phyloP scores from a whole-genome alignment of 306 rosid species.

The Cucumis melo region DNA sequence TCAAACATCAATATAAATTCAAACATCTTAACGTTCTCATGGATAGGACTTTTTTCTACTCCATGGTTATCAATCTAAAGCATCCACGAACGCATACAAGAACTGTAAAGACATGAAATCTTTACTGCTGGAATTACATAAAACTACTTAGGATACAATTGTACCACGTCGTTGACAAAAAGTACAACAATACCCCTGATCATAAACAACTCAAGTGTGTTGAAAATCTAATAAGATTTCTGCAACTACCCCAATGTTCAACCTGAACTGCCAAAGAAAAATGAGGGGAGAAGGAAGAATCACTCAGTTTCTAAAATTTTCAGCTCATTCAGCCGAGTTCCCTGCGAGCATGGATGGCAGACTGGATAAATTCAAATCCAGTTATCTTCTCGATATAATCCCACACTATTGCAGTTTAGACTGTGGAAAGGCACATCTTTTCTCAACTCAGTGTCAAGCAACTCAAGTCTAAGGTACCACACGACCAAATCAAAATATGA shows the following conservation, averaged over 20 bases:
- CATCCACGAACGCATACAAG: not conserved
- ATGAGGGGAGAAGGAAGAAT: not conserved
- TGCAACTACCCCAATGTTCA: not conserved
- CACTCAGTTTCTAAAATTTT: not conserved
- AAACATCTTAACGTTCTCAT: not conserved
- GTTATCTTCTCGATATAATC: not conserved
- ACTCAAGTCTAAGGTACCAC: not conserved
- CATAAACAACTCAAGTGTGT: not conserved
- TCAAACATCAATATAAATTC: not conserved
- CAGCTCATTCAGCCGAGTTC: not conserved
- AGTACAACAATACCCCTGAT: not conserved
- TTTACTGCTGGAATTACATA: not conserved
- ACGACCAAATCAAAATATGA: not conserved
- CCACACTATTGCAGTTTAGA: not conserved
- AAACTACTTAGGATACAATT: not conserved
- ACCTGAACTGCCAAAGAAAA: not conserved
- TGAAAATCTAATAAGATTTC: no score
- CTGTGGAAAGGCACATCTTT: not conserved
- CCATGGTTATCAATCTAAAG: no score
- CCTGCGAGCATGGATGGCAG: not conserved
- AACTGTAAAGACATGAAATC: not conserved
- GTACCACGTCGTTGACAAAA: not conserved
- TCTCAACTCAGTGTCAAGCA: not conserved
- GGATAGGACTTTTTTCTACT: not conserved
- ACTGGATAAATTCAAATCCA: not conserved